Evolutionary conservation across 129 eudicot species (phyloP), one percentile per base, ranked within the genome.

Genomic region (Sambucus nigra): DNA sequence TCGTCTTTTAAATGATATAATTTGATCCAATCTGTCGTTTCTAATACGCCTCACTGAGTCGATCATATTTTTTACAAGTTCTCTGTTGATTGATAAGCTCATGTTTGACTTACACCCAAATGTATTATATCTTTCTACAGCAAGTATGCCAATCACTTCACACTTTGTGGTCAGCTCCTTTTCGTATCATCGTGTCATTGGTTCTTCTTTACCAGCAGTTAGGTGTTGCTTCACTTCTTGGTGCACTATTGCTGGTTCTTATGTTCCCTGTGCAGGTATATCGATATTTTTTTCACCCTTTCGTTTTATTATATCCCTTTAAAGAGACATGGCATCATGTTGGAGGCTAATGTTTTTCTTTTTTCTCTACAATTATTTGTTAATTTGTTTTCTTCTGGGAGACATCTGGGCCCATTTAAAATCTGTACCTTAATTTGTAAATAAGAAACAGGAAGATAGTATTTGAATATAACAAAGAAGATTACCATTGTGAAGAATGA

Each of bases 181-280:
- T 91, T 61, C 95, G 98, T 44, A 91, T 91, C 47, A 51, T 60
- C 64, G 42, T 91, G 46, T 79, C 98, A 53, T 62, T 91, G 95
- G 76, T 85, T 69, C 89, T 85, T 67, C 95, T 91, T 14, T 91
- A 76, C 78, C 86, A 72, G 71, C 86, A 85, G 61, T 47, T 91
- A 33, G 98, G 98, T 25, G 76, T 82, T 47, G 95, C 98, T 47
- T 85, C 98, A 51, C 81, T 91, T 64, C 69, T 85, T 79, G 98
- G 98, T 48, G 66, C 98, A 10, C 50, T 77, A 24, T 50, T 91
- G 80, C 76, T 91, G 29, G 80, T 82, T 56, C 74, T 79, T 45
- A 68, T 82, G 86, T 79, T 91, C 71, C 98, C 98, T 16, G 31
- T 91, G 57, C 98, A 91, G 95, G 98, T 89, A 80, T 20, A 27